phyloP scores from a whole-genome alignment of 164 flowering plant genomes.

The Liquidambar formosana region DNA sequence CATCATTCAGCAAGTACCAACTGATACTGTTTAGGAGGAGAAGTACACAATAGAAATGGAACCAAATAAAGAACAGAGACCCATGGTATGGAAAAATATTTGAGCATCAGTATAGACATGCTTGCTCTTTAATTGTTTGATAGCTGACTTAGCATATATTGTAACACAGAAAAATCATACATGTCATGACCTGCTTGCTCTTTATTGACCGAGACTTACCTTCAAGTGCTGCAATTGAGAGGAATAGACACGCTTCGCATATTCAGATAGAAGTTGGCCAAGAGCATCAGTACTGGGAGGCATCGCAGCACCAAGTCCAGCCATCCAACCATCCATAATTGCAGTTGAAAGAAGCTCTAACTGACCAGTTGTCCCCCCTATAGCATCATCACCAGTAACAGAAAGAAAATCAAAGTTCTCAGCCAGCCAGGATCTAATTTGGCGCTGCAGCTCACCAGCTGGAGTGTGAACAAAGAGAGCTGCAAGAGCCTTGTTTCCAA shows the following conservation, averaged over 20 bases:
- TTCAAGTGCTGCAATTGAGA: conserved; percentile 94
- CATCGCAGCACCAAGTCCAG: conserved; percentile 92
- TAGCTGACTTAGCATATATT: too few relatives aligned
- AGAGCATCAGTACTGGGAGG: conserved; percentile 96
- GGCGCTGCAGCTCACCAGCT: conserved; percentile 97
- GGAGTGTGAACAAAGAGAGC: conserved; percentile 99
- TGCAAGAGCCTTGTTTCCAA: conserved; percentile 93
- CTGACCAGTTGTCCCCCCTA: conserved; percentile 81
- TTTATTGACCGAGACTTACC: conserved; percentile 40
- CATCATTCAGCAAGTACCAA: background rate
- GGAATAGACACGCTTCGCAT: conserved; percentile 85
- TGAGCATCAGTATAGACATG: too few relatives aligned
- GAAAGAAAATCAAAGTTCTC: conserved; percentile 95
- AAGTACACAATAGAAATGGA: background rate
- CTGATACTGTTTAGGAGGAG: background rate
- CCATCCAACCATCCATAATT: conserved; percentile 99
- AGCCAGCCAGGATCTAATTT: conserved; percentile 95
- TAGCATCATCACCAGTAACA: conserved; percentile 73
- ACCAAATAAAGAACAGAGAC: background rate
- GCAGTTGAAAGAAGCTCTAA: conserved; percentile 96
- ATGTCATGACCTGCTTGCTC: too few relatives aligned
- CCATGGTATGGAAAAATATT: background rate
- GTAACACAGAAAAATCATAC: too few relatives aligned
- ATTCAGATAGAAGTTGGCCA: conserved; percentile 89
- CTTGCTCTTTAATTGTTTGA: too few relatives aligned